phyloP scores from a whole-genome alignment of 179 eudicot genomes.

The Dionaea muscipula region DNA sequence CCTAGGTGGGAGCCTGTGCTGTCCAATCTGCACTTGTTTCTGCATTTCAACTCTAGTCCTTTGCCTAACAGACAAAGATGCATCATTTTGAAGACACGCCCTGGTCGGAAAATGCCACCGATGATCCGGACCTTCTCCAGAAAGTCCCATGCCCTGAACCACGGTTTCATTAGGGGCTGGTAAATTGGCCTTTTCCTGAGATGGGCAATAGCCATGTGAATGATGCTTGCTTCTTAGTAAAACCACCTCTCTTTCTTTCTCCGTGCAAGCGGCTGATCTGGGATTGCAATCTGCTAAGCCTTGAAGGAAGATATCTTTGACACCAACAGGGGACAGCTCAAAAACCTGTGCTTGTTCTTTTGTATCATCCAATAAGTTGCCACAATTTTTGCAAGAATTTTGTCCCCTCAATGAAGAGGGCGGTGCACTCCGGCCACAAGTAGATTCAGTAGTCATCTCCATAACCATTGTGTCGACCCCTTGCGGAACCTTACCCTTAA shows the following conservation, averaged over 20 bases:
- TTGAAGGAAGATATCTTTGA: slow-evolving; percentile 22
- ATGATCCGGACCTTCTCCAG: slow-evolving; percentile 15
- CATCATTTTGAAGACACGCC: slow-evolving; percentile 26
- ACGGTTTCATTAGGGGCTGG: slow-evolving; percentile 10
- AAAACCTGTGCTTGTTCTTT: slow-evolving; percentile 21
- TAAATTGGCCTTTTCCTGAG: slow-evolving; percentile 12
- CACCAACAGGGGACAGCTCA: slow-evolving; percentile 17
- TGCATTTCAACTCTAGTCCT: slow-evolving; percentile 25
- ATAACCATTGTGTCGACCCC: slow-evolving; percentile 20
- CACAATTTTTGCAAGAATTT: slow-evolving; percentile 54
- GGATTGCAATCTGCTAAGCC: slow-evolving; percentile 23
- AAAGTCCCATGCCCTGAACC: slow-evolving; percentile 14
- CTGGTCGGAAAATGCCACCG: slow-evolving; percentile 21
- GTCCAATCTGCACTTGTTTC: slow-evolving; percentile 23
- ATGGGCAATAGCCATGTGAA: slow-evolving; percentile 12
- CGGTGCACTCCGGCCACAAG: slow-evolving; percentile 4
- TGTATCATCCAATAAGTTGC: slow-evolving; percentile 31
- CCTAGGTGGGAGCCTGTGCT: slow-evolving; percentile 28
- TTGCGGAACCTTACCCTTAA: slow-evolving; percentile 12
- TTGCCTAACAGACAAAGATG: slow-evolving; percentile 19
- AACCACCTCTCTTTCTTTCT: slow-evolving; percentile 36
- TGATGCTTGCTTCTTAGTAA: slow-evolving; percentile 30
- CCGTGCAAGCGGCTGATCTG: slow-evolving; percentile 18
- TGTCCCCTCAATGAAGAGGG: slow-evolving; percentile 16
- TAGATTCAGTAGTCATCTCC: slow-evolving; percentile 14